These are phyloP conservation scores for Daldinia eschscholtzii DNA, from an alignment of 2,329 filamentous ascomycete species.

Conservation along the genomic window DNA sequence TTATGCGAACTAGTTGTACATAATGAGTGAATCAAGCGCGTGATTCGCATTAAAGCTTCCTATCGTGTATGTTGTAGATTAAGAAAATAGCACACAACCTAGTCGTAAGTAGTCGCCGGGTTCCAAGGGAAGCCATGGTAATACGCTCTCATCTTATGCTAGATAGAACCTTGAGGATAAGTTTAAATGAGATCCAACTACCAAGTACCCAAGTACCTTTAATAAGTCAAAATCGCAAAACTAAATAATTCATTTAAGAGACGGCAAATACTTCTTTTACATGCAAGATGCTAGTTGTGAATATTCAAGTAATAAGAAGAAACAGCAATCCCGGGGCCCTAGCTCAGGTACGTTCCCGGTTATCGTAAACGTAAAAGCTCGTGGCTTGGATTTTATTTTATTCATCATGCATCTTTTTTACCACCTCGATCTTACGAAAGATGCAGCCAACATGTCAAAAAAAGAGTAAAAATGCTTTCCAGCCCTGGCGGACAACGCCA, in stretches of 20 bases:
- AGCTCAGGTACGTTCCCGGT: too few relatives aligned
- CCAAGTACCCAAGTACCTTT: background rate
- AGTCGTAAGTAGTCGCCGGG: background rate
- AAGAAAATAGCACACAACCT: background rate
- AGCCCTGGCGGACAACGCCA: constrained; percentile 38
- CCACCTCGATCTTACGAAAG: background rate
- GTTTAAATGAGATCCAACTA: constrained; percentile 9
- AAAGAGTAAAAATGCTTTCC: constrained; percentile 17
- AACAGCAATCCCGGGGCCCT: background rate
- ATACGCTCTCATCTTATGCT: constrained; percentile 1
- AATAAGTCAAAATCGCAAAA: background rate
- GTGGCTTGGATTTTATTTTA: constrained; percentile 1
- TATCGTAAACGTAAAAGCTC: background rate
- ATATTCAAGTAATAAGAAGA: background rate
- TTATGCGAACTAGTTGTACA: background rate
- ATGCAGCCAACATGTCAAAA: constrained; percentile 13
- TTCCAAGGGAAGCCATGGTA: constrained; percentile 12
- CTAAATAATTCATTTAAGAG: background rate
- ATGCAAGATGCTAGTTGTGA: background rate
- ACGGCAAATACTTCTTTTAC: background rate
- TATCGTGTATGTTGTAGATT: background rate
- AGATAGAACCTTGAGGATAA: background rate
- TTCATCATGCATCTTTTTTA: background rate
- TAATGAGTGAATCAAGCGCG: background rate
- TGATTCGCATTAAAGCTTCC: background rate